Evolutionary conservation across 257 asterid genomes (phyloP).

Genomic region (Scutellaria galericulata): DNA sequence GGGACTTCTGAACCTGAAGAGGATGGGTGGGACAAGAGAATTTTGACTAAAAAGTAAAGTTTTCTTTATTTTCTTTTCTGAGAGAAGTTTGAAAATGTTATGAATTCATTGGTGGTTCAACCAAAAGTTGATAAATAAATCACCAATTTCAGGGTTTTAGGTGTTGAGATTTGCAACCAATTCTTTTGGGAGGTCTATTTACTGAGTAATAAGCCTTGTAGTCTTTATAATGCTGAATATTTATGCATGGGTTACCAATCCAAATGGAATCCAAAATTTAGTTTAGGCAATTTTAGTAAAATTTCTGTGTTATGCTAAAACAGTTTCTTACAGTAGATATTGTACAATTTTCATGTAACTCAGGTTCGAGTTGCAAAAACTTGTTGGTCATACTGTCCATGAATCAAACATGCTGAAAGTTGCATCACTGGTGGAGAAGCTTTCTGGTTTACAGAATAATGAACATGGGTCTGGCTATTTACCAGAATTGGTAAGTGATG

Average conservation of each 20-base stretch:
- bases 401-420: slow-evolving; percentile 61
- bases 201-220: not conserved
- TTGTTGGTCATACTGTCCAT: slow-evolving; percentile 62
- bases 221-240: not conserved
- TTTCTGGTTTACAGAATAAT: slow-evolving; percentile 60
- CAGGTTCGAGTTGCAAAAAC: slow-evolving; percentile 82
- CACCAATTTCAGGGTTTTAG: too few species aligned
- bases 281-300: too few species aligned
- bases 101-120: not conserved
- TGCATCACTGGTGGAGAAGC: slow-evolving; percentile 66
- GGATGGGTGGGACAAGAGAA: slow-evolving; percentile 48
- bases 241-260: not conserved
- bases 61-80: slow-evolving; percentile 3
- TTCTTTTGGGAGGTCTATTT: slow-evolving; percentile 7
- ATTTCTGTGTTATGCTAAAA: too few species aligned
- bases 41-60: slow-evolving; percentile 62
- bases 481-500: slow-evolving; percentile 48
- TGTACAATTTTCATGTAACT: slow-evolving; percentile 23
- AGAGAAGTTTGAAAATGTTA: slow-evolving; percentile 13
- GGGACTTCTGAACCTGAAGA: slow-evolving; percentile 51
- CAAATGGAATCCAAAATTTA: too few species aligned
- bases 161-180: slow-evolving; percentile 21
- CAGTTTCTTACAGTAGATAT: not conserved
- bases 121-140: not conserved
- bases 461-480: slow-evolving; percentile 44